Base-by-base conservation (phyloP, 805 yeast species). In the Kuraishia molischiana region DNA sequence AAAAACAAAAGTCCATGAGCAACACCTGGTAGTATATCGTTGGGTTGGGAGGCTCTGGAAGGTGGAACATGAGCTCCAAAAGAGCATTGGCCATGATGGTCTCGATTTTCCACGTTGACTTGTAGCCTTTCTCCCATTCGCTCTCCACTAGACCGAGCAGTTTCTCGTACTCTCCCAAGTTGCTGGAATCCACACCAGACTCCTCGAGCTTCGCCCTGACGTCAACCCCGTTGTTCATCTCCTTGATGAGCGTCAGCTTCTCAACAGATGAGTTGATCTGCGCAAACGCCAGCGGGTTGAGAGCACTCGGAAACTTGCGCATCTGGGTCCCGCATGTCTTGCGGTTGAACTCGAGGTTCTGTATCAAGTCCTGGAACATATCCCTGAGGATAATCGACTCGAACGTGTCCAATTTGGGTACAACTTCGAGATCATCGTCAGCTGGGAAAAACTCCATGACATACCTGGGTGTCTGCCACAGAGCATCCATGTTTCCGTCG, bases 51-150 rank as follows among this genome's bases (percentile, higher is more conserved):
- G 85, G 64, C 2, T 59, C 49, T 3, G 96, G 95, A 37, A 90
- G 65, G 41, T 76, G 75, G 62, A 85, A 82, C 47, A 89, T 72
- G 61, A 85, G 72, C 19, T 85, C 74, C 43, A 90, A 65, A 31
- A 89, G 76, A 32, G 84, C 75, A 53, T 92, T 97, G 26, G 89
- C 72, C 0, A 90, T 85, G 30, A 89, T 67, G 54, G 89, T 96
- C 58, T 92, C 98, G 41, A 87, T 73, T 54, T 92, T 92, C 83
- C 85, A 86, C 0, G 95, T 86, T 1, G 94, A 74, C 15, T 41
- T 46, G 38, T 43, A 48, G 19, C 64, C 62, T 15, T 57, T 53
- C 15, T 61, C 56, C 43, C 64, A 61, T 34, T 68, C 66, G 35
- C 56, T 56, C 24, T 61, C 58, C 13, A 64, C 59, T 19, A 60